Evolutionary conservation across 176 grass and related monocot species (phyloP), one percentile per base, ranked within the genome.

Genomic region (Ensete ventricosum): DNA sequence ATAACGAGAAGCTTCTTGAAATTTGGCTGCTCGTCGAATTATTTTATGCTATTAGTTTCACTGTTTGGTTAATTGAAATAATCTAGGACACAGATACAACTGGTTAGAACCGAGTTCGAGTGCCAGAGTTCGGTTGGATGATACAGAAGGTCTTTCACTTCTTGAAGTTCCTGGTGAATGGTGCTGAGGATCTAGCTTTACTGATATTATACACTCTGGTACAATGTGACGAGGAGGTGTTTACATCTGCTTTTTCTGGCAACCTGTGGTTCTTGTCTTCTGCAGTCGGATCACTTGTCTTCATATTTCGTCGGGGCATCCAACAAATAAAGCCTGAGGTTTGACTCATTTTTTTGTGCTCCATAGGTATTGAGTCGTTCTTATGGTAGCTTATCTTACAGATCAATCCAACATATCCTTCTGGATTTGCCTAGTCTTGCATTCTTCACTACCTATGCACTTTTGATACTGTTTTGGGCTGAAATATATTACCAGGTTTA

Each of bases 71-170:
- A 27, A 34, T 21, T 68, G 2, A 34, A 57, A 57, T 57, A 57
- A 57, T 57, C 3, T 17, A 14, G 11, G 16, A 10, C 83, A 60
- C 82, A 92, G 89, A 73, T 89, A 60, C 92, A 96, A 81, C 79
- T 96, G 62, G 80, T 86, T 52, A 84, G 89, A 75, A 89, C 92
- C 77, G 82, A 92, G 57, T 53, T 50, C 62, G 89, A 78, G 92
- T 96, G 66, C 89, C 89, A 49, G 82, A 96, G 81, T 96, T 83
- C 80, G 89, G 92, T 82, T 96, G 92, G 92, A 96, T 87, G 55
- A 92, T 82, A 49, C 92, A 96, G 72, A 92, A 96, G 84, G 70
- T 89, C 73, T 96, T 96, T 80, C 89, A 89, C 53, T 82, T 92
- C 69, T 76, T 92, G 70, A 96, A 96, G 89, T 89, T 96, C 72